Base-by-base conservation (phyloP, 2,329 filamentous ascomycete species). In the Cercospora sojina region DNA sequence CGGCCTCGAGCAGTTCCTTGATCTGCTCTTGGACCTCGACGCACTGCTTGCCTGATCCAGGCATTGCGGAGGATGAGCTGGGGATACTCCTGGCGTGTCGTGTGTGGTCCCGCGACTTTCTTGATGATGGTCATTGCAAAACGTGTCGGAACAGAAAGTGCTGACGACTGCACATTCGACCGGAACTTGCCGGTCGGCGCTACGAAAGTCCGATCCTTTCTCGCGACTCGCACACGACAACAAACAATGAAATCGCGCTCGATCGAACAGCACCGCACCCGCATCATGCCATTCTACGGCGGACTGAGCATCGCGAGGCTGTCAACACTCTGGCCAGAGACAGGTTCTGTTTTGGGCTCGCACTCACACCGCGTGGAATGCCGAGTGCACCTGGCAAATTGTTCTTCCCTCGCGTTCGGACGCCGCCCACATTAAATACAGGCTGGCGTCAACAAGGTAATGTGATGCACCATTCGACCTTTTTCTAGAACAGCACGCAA, bases 1-100 rank as follows among this genome's bases (percentile, higher is more conserved):
- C 74, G 1, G 75, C 74, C 64, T 77, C 74, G 32, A 77, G 73
- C 47, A 77, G 69, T 61, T 76, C 74, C 58, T 71, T 73, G 68
- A 77, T 77, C 64, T 75, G 72, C 41, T 69, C 69, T 56, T 76
- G 75, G 9, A 76, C 68, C 51, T 74, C 70, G 13, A 69, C 59
- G 9, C 71, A 56, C 59, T 77, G 74, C 59, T 76, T 76, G 64
- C 75, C 74, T 13, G 72, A 70, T 62, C 74, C 74, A 9, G 74
- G 72, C 74, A 76, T 76, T 59, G 62, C 47, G 29, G 53, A 62
- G 41, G 41, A 58, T 57, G 27, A 41, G 57, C 56, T 25, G 66
- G 62, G 41, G 31, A 51, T 64, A 64, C 56, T 64, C 62, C 56
- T 60, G 62, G 62, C n/a, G 23, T 32, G 41, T 23, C 12, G 29